Conservation (phyloP, 2,329 filamentous ascomycete genomes). For the Nemania bipapillata region DNA sequence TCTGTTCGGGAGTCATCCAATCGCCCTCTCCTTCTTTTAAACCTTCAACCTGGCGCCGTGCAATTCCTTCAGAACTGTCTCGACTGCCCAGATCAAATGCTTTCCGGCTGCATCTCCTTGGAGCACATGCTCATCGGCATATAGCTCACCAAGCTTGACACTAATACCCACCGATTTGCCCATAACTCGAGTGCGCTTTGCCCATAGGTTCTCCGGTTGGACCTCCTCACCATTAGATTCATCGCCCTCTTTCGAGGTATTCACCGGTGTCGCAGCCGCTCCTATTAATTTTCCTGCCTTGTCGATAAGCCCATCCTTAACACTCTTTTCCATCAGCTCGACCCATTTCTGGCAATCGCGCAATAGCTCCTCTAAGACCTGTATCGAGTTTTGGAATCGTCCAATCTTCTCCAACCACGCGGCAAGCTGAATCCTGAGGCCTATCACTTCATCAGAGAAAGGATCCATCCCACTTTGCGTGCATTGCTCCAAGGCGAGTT, state of each 20-base stretch:
- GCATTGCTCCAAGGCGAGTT: slow-evolving; percentile 78
- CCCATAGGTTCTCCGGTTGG: slow-evolving; percentile 62
- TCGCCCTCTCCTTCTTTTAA: slow-evolving; percentile 75
- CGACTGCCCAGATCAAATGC: slow-evolving; percentile 81
- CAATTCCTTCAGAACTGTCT: slow-evolving; percentile 79
- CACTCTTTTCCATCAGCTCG: slow-evolving; percentile 62
- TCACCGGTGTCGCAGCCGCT: slow-evolving; percentile 21
- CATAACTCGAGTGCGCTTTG: slow-evolving; percentile 73
- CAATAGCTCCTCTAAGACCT: slow-evolving; percentile 81
- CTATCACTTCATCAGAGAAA: slow-evolving; percentile 89
- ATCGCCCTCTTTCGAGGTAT: slow-evolving; percentile 35
- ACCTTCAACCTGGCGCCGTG: slow-evolving; percentile 73
- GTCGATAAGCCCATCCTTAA: slow-evolving; percentile 60
- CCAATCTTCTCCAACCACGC: slow-evolving; percentile 81
- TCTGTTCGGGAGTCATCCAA: slow-evolving; percentile 76
- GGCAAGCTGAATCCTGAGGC: slow-evolving; percentile 84
- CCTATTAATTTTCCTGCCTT: slow-evolving; percentile 53
- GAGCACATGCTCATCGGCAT: slow-evolving; percentile 78
- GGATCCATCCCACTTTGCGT: slow-evolving; percentile 81
- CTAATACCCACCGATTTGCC: slow-evolving; percentile 79
- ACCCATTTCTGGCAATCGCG: slow-evolving; percentile 74
- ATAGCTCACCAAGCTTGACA: slow-evolving; percentile 86
- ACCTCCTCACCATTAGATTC: slow-evolving; percentile 34
- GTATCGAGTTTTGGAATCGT: slow-evolving; percentile 74
- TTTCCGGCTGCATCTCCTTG: slow-evolving; percentile 79